Evolutionary conservation across 2,329 filamentous ascomycete genomes (phyloP), one percentile per base, ranked within the genome.

Genomic region (Akanthomyces dipterigenus): DNA sequence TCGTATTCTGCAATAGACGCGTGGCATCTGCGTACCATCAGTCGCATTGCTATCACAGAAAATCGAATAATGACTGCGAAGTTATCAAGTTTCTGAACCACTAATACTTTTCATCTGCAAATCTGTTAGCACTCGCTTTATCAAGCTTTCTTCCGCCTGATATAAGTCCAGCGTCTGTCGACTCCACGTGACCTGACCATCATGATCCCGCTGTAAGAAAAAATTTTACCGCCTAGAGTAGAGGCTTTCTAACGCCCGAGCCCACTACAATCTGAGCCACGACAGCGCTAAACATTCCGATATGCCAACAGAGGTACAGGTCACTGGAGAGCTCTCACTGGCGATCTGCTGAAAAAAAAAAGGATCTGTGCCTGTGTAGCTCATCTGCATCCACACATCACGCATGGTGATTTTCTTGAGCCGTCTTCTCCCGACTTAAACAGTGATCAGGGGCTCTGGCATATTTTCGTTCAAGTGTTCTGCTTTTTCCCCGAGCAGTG

Each of bases 101-200:
- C 8, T 6, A 9, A 14, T 28, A 34, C 1, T 34, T 9, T 34
- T 34, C 7, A 9, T 31, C 31, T 9, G 11, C 31, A 34, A 34
- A 8, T 34, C 31, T 34, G 8, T 34, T 11, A 34, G 7, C 31
- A 34, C 8, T 49, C 6, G 26, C 28, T 5, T 6, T 51, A 12
- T n/a, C 48, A 36, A 36, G 28, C 28, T 20, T 7, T 16, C 48
- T 5, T 9, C 8, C 36, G 9, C 48, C 46, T 36, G 1, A 2
- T 51, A 26, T 14, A 43, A 42, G 51, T 31, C 7, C 38, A 42
- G 26, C 7, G 0, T 3, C 14, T 2, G 40, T 14, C 14, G 22
- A 5, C 43, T 51, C 56, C 56, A 59, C 56, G 56, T 59, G 56
- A 59, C 56, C 56, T 20, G 6, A 11, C 54, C 42, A 46, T 40